phyloP scores from a whole-genome alignment of 2,329 filamentous ascomycete species.

The Mariannaea sp. region DNA sequence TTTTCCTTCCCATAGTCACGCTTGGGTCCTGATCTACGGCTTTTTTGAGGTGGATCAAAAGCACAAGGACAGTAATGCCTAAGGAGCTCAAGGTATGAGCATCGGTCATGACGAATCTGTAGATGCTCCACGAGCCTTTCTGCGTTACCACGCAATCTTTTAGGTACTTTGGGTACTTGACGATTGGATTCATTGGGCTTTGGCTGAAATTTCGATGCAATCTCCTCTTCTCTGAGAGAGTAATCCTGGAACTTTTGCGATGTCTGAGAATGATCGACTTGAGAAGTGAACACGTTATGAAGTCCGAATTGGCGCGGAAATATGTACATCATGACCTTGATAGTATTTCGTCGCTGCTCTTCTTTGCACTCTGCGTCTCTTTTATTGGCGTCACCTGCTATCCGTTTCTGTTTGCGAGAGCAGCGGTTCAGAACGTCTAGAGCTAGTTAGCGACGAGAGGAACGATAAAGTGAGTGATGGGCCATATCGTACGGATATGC shows the following conservation, averaged over 20 bases:
- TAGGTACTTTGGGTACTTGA: slow-evolving; percentile 55
- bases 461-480: too few species aligned
- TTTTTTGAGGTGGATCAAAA: slow-evolving; percentile 32
- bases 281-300: slow-evolving; percentile 88
- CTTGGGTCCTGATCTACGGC: slow-evolving; percentile 9
- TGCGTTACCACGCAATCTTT: slow-evolving; percentile 67
- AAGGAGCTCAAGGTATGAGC: slow-evolving; percentile 79
- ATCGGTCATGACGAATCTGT: slow-evolving; percentile 72
- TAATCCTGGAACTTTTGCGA: slow-evolving; percentile 82
- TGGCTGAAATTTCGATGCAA: slow-evolving; percentile 46
- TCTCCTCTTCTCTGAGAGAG: slow-evolving; percentile 82
- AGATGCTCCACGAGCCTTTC: slow-evolving; percentile 67
- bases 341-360: slow-evolving; percentile 53
- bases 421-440: slow-evolving; percentile 82
- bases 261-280: slow-evolving; percentile 67
- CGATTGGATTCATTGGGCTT: slow-evolving; percentile 19
- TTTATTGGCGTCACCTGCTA: background rate
- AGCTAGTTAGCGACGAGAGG: slow-evolving; percentile 22
- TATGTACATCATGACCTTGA: slow-evolving; percentile 85
- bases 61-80: slow-evolving; percentile 75
- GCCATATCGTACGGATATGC: slow-evolving; percentile 70
- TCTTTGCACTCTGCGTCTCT: background rate
- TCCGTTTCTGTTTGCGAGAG: slow-evolving; percentile 30
- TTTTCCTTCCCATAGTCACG: slow-evolving; percentile 12
- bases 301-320: slow-evolving; percentile 90